Evolutionary conservation across 169 alveolate species (phyloP).

Genomic region (Theileria equi): DNA sequence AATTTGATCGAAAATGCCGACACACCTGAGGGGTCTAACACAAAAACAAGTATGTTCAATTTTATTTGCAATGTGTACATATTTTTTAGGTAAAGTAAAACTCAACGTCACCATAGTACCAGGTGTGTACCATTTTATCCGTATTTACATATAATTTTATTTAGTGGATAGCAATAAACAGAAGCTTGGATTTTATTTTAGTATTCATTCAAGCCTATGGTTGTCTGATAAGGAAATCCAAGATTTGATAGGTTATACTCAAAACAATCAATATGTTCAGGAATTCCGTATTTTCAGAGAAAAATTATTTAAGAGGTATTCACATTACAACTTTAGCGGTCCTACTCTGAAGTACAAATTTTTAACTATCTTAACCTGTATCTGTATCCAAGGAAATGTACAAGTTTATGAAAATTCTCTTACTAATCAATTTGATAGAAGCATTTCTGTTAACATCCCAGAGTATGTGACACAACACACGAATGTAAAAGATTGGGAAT

Average conservation of each 20-base stretch:
- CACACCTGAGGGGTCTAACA: background rate
- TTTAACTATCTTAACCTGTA: slow-evolving; percentile 8
- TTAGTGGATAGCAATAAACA: slow-evolving; percentile 14
- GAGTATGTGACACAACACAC: slow-evolving; percentile 8
- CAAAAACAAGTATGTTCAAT: background rate
- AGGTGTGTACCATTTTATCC: slow-evolving; percentile 18
- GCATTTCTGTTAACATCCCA: background rate
- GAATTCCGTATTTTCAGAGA: background rate
- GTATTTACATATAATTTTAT: background rate
- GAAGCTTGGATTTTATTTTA: slow-evolving; percentile 21
- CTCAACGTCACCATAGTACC: slow-evolving; percentile 35
- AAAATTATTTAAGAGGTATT: slow-evolving; percentile 13
- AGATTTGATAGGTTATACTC: background rate
- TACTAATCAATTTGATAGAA: background rate
- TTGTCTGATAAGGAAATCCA: slow-evolving; percentile 30
- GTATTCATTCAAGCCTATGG: slow-evolving; percentile 34
- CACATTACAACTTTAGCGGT: background rate
- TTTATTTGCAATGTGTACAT: background rate
- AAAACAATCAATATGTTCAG: background rate
- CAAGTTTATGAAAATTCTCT: background rate
- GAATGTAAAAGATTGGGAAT: slow-evolving; percentile 9
- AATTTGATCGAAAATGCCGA: too few relatives aligned
- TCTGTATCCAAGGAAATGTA: slow-evolving; percentile 12
- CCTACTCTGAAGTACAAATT: slow-evolving; percentile 3
- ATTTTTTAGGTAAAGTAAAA: slow-evolving; percentile 22